Base-by-base conservation (phyloP, 2,329 filamentous ascomycete genomes). In the Cytospora schulzeri region DNA sequence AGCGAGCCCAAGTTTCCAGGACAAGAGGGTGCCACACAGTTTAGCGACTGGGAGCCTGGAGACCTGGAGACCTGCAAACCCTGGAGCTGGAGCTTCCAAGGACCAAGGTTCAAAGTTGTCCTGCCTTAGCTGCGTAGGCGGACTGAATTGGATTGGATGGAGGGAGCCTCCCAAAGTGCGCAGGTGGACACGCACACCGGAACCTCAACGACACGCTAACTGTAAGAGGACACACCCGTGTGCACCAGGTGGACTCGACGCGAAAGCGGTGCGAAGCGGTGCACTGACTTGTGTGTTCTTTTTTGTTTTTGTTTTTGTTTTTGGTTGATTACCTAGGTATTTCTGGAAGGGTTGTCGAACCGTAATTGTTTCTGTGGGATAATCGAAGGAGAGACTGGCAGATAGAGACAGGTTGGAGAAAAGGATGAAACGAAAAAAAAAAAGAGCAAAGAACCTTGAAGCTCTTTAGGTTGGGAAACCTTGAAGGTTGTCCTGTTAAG, bases 1-100 rank as follows among this genome's bases (percentile, higher is more conserved):
- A 69, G 68, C 70, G 69, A 69, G 66, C 61, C 62, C 62, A 62
- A 56, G 62, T 48, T 64, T 67, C 65, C 65, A 65, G 59, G 65
- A 64, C 57, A 24, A n/a, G 51, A 31, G 35, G 54, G 61, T 59
- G 56, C 61, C 61, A 63, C 61, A 63, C 61, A 63, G 61, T 63
- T 35, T 54, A 53, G 55, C 55, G 56, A 63, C 56, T 33, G 31
- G 61, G 35, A 28, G 24, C 28, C 61, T 45, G 41, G 41, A 51
- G 57, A 41, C 48, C 45, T 15, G 35, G 15, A 33, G 31, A 38
- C 41, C 19, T 45, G 41, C n/a, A 24, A 4, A 22, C n/a, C 45
- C 45, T 48, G 45, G 45, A 35, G 33, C 33, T 35, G 33, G 33
- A 24, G 45, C 45, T 48, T 22, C 45, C 45, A 48, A 48, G 45